These are phyloP conservation scores for Avena sativa DNA, from an alignment of 176 grass and related monocot species.

Conservation along the genomic window DNA sequence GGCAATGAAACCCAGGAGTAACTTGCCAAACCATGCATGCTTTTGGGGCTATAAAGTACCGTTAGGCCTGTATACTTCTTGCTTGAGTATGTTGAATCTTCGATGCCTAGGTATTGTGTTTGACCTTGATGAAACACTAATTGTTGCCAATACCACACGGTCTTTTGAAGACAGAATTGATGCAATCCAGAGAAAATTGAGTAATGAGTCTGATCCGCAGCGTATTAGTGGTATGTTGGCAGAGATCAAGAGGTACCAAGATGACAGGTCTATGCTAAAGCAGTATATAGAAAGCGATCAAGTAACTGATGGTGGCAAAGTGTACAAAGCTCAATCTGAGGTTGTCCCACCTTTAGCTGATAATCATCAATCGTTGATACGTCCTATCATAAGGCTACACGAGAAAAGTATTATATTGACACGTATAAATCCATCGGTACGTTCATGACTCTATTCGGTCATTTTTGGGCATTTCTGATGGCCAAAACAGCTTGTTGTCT, in stretches of 20 bases:
- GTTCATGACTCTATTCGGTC: conserved; percentile 17
- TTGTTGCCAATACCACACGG: conserved; percentile 86
- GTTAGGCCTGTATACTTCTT: conserved; percentile 73
- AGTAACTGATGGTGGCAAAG: conserved; percentile 75
- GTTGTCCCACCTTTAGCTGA: conserved; percentile 79
- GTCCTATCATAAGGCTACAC: conserved; percentile 89
- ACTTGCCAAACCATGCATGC: conserved; percentile 60
- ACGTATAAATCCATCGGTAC: conserved; percentile 69
- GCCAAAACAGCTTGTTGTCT: background rate
- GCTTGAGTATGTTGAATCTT: conserved; percentile 87
- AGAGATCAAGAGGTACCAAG: conserved; percentile 96
- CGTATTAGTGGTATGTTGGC: conserved; percentile 77
- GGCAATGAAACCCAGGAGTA: conserved; percentile 77
- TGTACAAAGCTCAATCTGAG: conserved; percentile 89
- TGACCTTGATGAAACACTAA: conserved; percentile 95
- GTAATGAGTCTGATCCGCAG: conserved; percentile 73
- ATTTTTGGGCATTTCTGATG: background rate
- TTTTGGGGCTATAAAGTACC: conserved; percentile 92
- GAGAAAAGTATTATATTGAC: conserved; percentile 91
- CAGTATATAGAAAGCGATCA: conserved; percentile 90
- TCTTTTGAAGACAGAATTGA: conserved; percentile 96
- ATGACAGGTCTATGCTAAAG: conserved; percentile 85
- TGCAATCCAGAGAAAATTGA: conserved; percentile 92
- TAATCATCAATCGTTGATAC: conserved; percentile 82
- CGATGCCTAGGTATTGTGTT: conserved; percentile 97